Evolutionary conservation across 2,329 filamentous ascomycete genomes (phyloP).

Genomic region (Thielaviopsis ethacetica): DNA sequence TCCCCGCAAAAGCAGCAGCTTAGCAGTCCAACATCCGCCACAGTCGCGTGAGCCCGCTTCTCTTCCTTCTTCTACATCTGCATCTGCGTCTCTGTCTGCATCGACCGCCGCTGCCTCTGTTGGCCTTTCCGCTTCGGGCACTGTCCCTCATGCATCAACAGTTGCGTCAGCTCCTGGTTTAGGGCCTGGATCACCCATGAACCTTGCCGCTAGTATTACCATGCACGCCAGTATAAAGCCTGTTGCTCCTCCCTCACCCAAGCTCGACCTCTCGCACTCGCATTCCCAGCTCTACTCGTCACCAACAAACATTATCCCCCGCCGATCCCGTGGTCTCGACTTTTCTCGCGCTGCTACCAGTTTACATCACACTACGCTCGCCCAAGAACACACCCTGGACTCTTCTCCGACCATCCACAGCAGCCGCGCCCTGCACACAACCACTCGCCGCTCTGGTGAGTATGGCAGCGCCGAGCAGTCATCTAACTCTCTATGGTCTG

Average conservation of each 20-base stretch:
- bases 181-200: background rate
- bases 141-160: background rate
- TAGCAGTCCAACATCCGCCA: background rate
- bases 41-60: slow-evolving; percentile 1
- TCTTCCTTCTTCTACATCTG: background rate
- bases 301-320: slow-evolving; percentile 72
- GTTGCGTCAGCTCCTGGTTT: background rate
- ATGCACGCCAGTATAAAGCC: slow-evolving; percentile 25
- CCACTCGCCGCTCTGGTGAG: slow-evolving; percentile 32
- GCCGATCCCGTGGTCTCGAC: slow-evolving; percentile 78
- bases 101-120: background rate
- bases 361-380: slow-evolving; percentile 85
- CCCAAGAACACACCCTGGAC: slow-evolving; percentile 74
- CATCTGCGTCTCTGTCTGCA: no score
- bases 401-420: slow-evolving; percentile 67
- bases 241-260: slow-evolving; percentile 58
- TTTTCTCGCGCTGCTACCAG: slow-evolving; percentile 89
- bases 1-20: slow-evolving; percentile 29
- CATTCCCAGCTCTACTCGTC: slow-evolving; percentile 66
- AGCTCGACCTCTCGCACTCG: slow-evolving; percentile 49
- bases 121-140: background rate
- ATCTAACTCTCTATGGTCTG: slow-evolving; percentile 55
- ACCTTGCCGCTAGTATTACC: background rate
- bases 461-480: slow-evolving; percentile 43
- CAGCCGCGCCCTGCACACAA: slow-evolving; percentile 40